These are phyloP conservation scores for Ampelomyces quisqualis DNA, from an alignment of 2,329 filamentous ascomycete genomes.

Conservation along the genomic window DNA sequence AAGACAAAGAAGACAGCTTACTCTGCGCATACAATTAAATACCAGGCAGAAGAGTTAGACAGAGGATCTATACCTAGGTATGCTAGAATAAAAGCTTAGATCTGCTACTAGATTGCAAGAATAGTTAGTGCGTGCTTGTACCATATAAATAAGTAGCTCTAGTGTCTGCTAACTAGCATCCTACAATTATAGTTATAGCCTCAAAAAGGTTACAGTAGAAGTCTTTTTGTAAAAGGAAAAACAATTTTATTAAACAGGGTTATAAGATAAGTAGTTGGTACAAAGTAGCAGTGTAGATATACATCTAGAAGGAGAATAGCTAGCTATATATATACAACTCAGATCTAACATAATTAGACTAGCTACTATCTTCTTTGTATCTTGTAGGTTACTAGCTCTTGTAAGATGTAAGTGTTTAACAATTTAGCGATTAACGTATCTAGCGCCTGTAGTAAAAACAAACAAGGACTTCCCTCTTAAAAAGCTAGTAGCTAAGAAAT, in stretches of 20 bases:
- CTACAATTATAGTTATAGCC: conserved; percentile 8
- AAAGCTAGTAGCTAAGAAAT: conserved; percentile 3
- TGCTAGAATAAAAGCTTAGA: not conserved
- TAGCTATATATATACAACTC: conserved; percentile 18
- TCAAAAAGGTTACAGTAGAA: conserved; percentile 17
- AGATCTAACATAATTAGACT: conserved; percentile 4
- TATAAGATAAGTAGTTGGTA: conserved; percentile 16
- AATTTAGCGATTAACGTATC: conserved; percentile 6
- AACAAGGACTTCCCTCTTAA: conserved; percentile 4
- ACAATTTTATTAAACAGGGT: conserved; percentile 15
- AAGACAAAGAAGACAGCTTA: conserved; percentile 5
- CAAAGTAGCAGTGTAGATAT: conserved; percentile 15
- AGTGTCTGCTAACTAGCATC: not conserved
- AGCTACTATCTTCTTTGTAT: conserved; percentile 9
- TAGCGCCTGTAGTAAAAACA: conserved; percentile 14
- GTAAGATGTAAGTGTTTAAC: not conserved
- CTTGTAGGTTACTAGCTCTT: conserved; percentile 6
- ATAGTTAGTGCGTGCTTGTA: conserved; percentile 8
- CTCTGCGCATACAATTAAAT: conserved; percentile 3
- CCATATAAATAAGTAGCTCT: conserved; percentile 9
- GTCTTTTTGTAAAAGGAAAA: conserved; percentile 15
- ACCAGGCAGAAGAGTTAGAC: conserved; percentile 4
- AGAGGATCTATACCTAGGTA: conserved; percentile 3
- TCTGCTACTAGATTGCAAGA: conserved; percentile 4
- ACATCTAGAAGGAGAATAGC: conserved; percentile 17